These are phyloP conservation scores for Royoungia palumana DNA, from an alignment of 768 basidiomycete species.

Conservation along the genomic window DNA sequence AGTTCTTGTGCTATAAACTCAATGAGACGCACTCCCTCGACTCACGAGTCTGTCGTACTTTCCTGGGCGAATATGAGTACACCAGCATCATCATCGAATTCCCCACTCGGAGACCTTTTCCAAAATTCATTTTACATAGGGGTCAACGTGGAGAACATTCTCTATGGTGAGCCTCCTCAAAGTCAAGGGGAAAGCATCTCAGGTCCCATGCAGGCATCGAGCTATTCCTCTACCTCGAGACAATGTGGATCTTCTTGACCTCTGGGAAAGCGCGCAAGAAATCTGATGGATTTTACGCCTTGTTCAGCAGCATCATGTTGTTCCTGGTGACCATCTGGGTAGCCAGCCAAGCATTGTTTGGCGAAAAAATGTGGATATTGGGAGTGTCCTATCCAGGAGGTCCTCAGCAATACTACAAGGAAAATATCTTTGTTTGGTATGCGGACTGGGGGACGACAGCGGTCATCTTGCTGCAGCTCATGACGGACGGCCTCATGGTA, in stretches of 20 bases:
- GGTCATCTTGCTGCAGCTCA: constrained; percentile 26
- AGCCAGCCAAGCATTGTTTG: constrained; percentile 14
- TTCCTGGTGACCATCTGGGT: constrained; percentile 28
- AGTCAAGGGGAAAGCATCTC: too few relatives aligned
- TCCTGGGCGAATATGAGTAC: too few relatives aligned
- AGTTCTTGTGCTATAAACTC: too few relatives aligned
- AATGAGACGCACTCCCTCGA: too few relatives aligned
- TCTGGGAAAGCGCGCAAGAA: neutral
- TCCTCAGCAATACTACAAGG: constrained; percentile 26
- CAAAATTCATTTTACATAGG: constrained; percentile 13
- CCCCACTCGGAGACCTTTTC: neutral
- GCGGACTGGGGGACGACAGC: constrained; percentile 24
- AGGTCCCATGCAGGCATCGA: constrained; percentile 3
- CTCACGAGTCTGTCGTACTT: too few relatives aligned
- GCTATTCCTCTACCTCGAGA: constrained; percentile 5
- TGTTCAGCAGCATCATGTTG: constrained; percentile 15
- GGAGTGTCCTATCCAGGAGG: constrained; percentile 31
- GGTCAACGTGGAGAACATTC: constrained; percentile 7
- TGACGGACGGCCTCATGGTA: constrained; percentile 34
- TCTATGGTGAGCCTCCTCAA: constrained; percentile 7
- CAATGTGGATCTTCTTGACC: neutral
- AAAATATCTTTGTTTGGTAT: constrained; percentile 21
- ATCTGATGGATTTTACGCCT: constrained; percentile 1
- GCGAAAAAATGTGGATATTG: constrained; percentile 32
- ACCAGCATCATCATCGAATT: too few relatives aligned